Evolutionary conservation across 768 basidiomycete species (phyloP).

Genomic region (Termitomyces titanicus): DNA sequence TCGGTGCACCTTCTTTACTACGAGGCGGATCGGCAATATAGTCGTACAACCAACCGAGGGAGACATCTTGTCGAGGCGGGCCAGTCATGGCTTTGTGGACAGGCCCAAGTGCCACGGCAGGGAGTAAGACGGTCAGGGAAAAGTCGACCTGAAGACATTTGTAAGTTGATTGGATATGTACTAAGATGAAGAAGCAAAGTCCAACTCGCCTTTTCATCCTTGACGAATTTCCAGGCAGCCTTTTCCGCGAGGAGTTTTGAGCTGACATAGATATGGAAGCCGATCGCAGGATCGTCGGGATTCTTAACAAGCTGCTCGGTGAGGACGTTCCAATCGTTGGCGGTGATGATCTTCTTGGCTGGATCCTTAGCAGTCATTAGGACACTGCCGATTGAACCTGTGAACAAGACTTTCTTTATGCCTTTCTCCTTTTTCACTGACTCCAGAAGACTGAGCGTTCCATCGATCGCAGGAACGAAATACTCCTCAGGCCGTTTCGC

Average conservation of each 20-base stretch:
- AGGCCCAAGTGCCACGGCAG: constrained; percentile 3
- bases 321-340: constrained; percentile 7
- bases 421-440: neutral
- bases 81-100: constrained; percentile 6
- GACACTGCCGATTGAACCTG: constrained; percentile 9
- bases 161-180: neutral
- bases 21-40: constrained; percentile 4
- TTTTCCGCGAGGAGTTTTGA: constrained; percentile 8
- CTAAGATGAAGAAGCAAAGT: neutral
- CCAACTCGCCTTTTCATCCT: constrained; percentile 4
- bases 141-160: neutral
- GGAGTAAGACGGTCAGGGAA: constrained; percentile 6
- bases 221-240: constrained; percentile 9
- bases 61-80: constrained; percentile 9
- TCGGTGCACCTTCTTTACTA: constrained; percentile 2
- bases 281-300: constrained; percentile 6
- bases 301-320: constrained; percentile 7
- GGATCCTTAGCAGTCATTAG: constrained; percentile 11
- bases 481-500: constrained; percentile 8
- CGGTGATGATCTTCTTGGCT: constrained; percentile 3
- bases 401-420: constrained; percentile 7
- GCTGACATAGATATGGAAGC: constrained; percentile 11
- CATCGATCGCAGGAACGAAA: constrained; percentile 7
- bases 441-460: constrained; percentile 1
- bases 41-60: constrained; percentile 11